Evolutionary conservation across 441 rosid genomes (phyloP), one percentile per base, ranked within the genome.

Genomic region (Brassica hybrid): DNA sequence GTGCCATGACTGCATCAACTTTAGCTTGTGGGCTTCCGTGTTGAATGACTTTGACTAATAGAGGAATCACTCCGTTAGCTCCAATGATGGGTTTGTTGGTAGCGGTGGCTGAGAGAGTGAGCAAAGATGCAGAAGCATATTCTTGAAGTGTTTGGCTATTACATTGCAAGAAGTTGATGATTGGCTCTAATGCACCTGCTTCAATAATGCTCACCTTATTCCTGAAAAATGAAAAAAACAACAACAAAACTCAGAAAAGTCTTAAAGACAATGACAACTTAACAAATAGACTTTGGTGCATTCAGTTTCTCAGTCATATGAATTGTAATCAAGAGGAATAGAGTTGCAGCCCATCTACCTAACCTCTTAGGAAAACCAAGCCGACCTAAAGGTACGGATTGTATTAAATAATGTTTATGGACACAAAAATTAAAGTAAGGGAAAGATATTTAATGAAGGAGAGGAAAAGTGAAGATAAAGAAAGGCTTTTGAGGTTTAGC

Each of bases 111-210:
- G 99, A 95, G 21, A 95, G 86, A 25, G 98, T 93, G 72, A 93
- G 96, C 81, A 95, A 77, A 52, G 96, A 80, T 6, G 99, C 98
- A 56, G 98, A 83, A 19, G 99, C 98, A 76, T 79, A 77, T 77
- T 90, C 99, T 69, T 87, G 91, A 23, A 95, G 83, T 81, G 81
- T 87, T 71, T 70, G 66, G 57, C 81, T 86, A n/a, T 84, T 72
- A 34, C 88, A 91, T 67, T 84, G 88, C 65, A 95, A 91, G 80
- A 95, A 90, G 60, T 80, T 74, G 64, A 86, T 86, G 54, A 95
- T 86, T 21, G 97, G 91, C 69, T 88, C 89, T 52, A 95, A 87
- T 7, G 91, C 99, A 43, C 99, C 98, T 11, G 94, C 95, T 84
- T 91, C 90, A 56, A 95, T 84, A 10, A 95, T 95, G 66, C 79